A percentile compares a stretch with the other conserved stretches of the same genome.
Evolutionary conservation across 148 eudicot genomes (phyloP).

Genomic region (Limonium bicolor): DNA sequence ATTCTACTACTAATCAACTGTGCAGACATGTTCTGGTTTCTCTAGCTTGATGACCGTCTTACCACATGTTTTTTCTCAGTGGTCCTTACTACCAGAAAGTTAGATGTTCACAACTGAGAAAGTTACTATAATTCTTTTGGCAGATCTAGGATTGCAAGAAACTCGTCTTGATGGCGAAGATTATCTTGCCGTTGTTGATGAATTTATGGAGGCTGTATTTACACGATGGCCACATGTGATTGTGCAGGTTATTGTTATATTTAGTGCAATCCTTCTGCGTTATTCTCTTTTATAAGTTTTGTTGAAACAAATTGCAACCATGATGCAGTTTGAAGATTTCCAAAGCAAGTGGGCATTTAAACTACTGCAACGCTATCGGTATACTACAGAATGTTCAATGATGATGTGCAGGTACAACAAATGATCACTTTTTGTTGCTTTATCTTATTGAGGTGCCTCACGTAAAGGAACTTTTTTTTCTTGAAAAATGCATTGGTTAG

Average conservation of each 20-base stretch:
- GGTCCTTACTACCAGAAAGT: no score
- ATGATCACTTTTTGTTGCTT: no score
- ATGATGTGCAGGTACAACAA: constrained; percentile 91
- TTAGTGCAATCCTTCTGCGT: constrained; percentile 2
- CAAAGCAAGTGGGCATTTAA: constrained; percentile 99
- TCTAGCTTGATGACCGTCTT: no score
- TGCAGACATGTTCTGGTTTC: no score
- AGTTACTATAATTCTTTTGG: not conserved
- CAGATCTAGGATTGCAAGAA: constrained; percentile 93
- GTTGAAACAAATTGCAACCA: not conserved
- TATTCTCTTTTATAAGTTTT: no score
- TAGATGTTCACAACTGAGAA: no score
- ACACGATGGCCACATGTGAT: constrained; percentile 97
- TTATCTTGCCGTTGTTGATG: constrained; percentile 80
- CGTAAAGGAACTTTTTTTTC: no score
- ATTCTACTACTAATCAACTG: no score
- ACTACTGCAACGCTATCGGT: constrained; percentile 83
- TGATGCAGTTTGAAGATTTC: constrained; percentile 87
- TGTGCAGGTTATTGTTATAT: constrained; percentile 48
- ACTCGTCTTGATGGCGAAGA: constrained; percentile 95
- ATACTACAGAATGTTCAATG: constrained; percentile 91
- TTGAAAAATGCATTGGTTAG: no score
- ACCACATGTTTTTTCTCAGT: no score
- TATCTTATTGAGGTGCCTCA: no score
- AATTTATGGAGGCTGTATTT: constrained; percentile 93